These are phyloP conservation scores for Passalora sequoiae DNA, from an alignment of 2,329 filamentous ascomycete genomes.

Conservation along the genomic window DNA sequence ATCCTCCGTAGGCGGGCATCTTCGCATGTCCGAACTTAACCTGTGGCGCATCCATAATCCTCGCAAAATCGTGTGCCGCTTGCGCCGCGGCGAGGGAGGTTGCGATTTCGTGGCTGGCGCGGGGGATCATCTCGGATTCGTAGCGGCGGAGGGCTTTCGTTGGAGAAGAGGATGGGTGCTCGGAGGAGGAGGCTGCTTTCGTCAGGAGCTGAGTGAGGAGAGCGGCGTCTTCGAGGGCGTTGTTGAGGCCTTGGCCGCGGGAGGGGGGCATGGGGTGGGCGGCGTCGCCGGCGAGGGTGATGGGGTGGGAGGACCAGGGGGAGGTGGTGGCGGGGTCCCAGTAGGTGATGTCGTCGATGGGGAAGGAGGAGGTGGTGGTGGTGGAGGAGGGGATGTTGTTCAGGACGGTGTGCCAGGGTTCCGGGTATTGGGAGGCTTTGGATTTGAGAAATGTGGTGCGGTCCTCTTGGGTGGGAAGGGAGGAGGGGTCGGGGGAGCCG, in stretches of 20 bases:
- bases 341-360: slow-evolving; percentile 8
- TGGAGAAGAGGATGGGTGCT: too few relatives aligned
- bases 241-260: slow-evolving; percentile 13
- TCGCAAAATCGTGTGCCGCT: slow-evolving; percentile 11
- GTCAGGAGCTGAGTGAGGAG: slow-evolving; percentile 2
- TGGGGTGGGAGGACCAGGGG: slow-evolving; percentile 10
- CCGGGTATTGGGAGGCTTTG: slow-evolving; percentile 10
- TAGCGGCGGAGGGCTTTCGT: slow-evolving; percentile 9
- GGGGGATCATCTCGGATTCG: slow-evolving; percentile 13
- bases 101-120: slow-evolving; percentile 11
- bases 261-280: slow-evolving; percentile 13
- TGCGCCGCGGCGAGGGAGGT: slow-evolving; percentile 8
- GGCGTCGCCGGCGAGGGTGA: slow-evolving; percentile 20
- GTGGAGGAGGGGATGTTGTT: slow-evolving; percentile 7
- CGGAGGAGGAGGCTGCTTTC: not conserved
- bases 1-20: too few relatives aligned
- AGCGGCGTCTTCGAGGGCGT: slow-evolving; percentile 12
- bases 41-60: too few relatives aligned
- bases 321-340: slow-evolving; percentile 14
- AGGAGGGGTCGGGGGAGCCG: slow-evolving; percentile 3
- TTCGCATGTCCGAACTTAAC: too few relatives aligned
- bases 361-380: slow-evolving; percentile 8
- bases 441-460: slow-evolving; percentile 12
- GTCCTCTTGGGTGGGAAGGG: slow-evolving; percentile 10
- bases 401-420: slow-evolving; percentile 14